A percentile compares a stretch with the other conserved stretches of the same genome.
These are phyloP conservation scores for Nicotiana obtusifolia DNA, from an alignment of 257 asterid species.

Conservation along the genomic window DNA sequence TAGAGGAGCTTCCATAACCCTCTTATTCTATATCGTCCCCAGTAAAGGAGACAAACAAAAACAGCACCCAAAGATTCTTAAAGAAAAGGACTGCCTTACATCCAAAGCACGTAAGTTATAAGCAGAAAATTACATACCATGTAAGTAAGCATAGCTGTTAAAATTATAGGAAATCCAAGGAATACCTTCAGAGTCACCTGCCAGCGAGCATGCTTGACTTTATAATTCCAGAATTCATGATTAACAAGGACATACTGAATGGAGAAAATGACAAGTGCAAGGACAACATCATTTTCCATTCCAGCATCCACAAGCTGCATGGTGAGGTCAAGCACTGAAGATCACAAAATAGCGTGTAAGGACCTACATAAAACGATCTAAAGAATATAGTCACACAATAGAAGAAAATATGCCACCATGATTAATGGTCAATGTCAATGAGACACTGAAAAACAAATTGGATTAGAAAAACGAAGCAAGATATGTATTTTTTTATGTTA, in stretches of 20 bases:
- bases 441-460: background rate
- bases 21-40: background rate
- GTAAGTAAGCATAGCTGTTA: background rate
- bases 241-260: slow-evolving; percentile 86
- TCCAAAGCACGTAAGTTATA: background rate
- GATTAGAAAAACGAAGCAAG: background rate
- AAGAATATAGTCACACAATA: background rate
- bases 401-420: background rate
- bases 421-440: background rate
- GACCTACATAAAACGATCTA: background rate
- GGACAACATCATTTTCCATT: slow-evolving; percentile 59
- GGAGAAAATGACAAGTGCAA: slow-evolving; percentile 75
- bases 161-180: slow-evolving; percentile 6
- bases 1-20: background rate
- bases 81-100: background rate
- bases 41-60: background rate
- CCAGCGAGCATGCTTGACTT: slow-evolving; percentile 84
- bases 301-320: slow-evolving; percentile 76
- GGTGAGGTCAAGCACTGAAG: slow-evolving; percentile 81
- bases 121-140: slow-evolving; percentile 10
- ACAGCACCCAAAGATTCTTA: background rate
- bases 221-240: slow-evolving; percentile 86
- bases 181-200: slow-evolving; percentile 82
- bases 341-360: slow-evolving; percentile 10
- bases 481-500: background rate